A percentile compares a stretch with the other conserved stretches of the same genome.
Conservation (phyloP, 352 stramenopile genomes). For the Globisporangium middletonii region DNA sequence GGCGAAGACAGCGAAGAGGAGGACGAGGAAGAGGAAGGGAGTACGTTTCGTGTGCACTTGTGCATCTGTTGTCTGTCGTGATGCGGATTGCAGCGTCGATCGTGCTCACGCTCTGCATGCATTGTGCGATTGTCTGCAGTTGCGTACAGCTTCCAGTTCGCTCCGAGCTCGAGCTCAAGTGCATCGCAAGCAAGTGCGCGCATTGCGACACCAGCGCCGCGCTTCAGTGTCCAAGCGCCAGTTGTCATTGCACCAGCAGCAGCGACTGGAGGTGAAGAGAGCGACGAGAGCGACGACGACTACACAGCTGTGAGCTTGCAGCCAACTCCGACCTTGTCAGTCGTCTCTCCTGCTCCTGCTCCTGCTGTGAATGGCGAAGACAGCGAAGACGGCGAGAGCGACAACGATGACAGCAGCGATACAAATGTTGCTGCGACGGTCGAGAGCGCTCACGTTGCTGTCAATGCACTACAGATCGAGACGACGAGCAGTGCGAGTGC, state of each 20-base stretch:
- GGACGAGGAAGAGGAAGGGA: constrained; percentile 54
- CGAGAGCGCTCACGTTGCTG: background rate
- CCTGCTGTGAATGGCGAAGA: constrained; percentile 14
- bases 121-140: constrained; percentile 7
- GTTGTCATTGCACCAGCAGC: constrained; percentile 7
- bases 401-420: constrained; percentile 1
- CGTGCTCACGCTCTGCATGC: background rate
- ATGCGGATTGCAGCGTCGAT: background rate
- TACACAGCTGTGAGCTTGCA: constrained; percentile 5
- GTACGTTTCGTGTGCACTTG: constrained; percentile 4
- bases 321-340: background rate
- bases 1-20: constrained; percentile 81
- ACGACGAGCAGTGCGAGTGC: too few relatives aligned
- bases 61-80: background rate
- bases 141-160: constrained; percentile 51
- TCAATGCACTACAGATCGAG: background rate
- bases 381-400: constrained; percentile 14
- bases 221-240: constrained; percentile 17
- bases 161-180: constrained; percentile 23
- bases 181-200: constrained; percentile 14
- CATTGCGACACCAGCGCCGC: constrained; percentile 5
- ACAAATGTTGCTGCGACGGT: background rate
- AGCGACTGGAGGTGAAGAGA: constrained; percentile 22
- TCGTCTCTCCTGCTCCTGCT: constrained; percentile 7
- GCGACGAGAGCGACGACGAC: constrained; percentile 22